Conservation (phyloP, 331 rosid species). For the Dryas integrifolia region DNA sequence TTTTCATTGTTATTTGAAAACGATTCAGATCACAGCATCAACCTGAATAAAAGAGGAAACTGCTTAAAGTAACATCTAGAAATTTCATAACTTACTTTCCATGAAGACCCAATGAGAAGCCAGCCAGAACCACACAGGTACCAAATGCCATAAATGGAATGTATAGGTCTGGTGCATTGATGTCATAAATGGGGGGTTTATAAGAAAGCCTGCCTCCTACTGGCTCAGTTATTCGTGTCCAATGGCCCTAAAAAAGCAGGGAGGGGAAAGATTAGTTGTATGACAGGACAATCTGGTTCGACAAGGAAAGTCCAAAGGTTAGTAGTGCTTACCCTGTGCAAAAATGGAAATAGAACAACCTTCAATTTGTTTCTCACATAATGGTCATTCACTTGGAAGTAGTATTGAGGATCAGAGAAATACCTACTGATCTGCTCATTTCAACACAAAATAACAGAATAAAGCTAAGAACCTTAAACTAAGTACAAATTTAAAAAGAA, state of each 20-base stretch:
- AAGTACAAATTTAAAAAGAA: background rate
- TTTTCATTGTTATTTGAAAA: background rate
- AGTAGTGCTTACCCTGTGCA: conserved; percentile 70
- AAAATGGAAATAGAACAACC: conserved; percentile 89
- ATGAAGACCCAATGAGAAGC: conserved; percentile 82
- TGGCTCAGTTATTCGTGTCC: conserved; percentile 92
- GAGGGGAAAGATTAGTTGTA: background rate
- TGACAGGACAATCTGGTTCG: background rate
- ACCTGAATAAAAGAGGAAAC: background rate
- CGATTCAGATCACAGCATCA: background rate
- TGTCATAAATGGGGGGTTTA: conserved; percentile 91
- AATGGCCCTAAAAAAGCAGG: conserved; percentile 63
- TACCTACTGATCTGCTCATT: conserved; percentile 78
- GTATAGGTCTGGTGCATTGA: conserved; percentile 92
- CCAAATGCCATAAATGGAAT: conserved; percentile 98
- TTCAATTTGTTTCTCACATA: conserved; percentile 95
- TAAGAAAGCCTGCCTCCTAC: conserved; percentile 93
- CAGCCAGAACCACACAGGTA: conserved; percentile 83
- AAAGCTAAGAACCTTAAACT: background rate
- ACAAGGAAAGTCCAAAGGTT: background rate
- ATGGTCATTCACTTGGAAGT: conserved; percentile 97
- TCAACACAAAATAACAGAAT: conserved; percentile 7
- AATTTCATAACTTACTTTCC: conserved; percentile 67
- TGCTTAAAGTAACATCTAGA: background rate
- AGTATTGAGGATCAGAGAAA: conserved; percentile 95